Conservation (phyloP, 228 moss, liverwort and hornwort genomes). For the Sphagnum magellanicum region DNA sequence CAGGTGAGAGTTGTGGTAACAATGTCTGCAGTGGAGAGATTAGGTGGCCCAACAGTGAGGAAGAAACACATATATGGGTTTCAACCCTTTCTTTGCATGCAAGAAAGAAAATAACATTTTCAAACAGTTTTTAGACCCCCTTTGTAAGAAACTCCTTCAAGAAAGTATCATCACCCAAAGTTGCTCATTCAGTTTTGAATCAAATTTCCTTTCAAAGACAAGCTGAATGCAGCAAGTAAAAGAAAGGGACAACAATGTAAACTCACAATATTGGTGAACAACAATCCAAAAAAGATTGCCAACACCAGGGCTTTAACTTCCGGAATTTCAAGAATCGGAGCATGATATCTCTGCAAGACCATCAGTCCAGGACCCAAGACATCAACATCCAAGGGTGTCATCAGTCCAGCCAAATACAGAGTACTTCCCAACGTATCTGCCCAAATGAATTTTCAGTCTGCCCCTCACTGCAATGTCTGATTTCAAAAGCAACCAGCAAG, state of each 20-base stretch:
- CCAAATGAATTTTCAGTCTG: too few relatives aligned
- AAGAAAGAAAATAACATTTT: too few relatives aligned
- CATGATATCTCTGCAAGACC: constrained; percentile 67
- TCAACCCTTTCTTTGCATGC: too few relatives aligned
- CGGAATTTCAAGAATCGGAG: constrained; percentile 60
- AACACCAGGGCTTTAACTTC: constrained; percentile 79
- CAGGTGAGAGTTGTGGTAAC: constrained; percentile 68
- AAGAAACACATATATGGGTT: too few relatives aligned
- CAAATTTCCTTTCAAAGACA: too few relatives aligned
- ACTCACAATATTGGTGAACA: constrained; percentile 90
- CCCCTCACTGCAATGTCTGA: not conserved
- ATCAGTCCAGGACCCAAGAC: not conserved
- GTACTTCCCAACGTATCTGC: too few relatives aligned
- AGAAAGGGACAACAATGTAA: too few relatives aligned
- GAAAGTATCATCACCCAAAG: too few relatives aligned
- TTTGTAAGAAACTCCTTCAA: too few relatives aligned
- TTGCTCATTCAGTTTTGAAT: too few relatives aligned
- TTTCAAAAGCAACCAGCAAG: not conserved
- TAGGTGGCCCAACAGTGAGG: not conserved
- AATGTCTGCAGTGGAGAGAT: constrained; percentile 42
- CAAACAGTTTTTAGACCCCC: too few relatives aligned
- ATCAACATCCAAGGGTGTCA: not conserved
- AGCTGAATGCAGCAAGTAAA: too few relatives aligned
- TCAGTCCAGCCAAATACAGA: not conserved
- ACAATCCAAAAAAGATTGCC: constrained; percentile 67